Base-by-base conservation (phyloP, 164 flowering plant species). In the Tetracentron sinense region DNA sequence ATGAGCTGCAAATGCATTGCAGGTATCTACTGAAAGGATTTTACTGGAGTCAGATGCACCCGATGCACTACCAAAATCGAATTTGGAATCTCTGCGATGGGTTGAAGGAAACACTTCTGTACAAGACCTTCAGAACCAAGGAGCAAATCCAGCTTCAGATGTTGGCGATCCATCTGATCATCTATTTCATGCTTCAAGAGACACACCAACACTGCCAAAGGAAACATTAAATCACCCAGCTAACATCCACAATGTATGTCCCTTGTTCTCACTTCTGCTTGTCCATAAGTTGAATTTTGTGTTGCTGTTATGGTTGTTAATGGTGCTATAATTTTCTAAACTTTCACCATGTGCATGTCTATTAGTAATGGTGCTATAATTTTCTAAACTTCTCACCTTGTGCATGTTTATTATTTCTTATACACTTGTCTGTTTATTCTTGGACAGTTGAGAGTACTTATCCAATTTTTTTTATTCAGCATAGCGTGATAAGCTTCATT, bases 41-140 rank as follows among this genome's bases (percentile, higher is more conserved):
- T 74, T 86, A 42, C 54, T 86, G 67, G 91, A 86, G 82, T 61
- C 96, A n/a, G 98, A 92, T 83, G 85, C 98, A 58, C 98, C 98
- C 42, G 97, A 92, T 88, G 99, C 91, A 50, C 64, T 87, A 30
- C 99, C 99, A 46, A 83, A 69, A 60, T 67, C 72, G 35, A 56
- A 67, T 48, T 42, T 69, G 53, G 72, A 61, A 60, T 75, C 86
- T 28, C 70, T 85, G 33, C 64, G 58, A 58, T 68, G 78, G 67
- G 76, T 85, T 68, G 86, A 83, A 52, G 82, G 85, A 54, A 87
- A 82, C 71, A 61, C 65, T 61, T 74, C 79, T 26, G 52, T 68
- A 20, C 64, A 72, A 57, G 86, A 70, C 28, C 33, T 70, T 58
- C 63, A 61, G 42, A 57, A 35, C 28, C 74, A 68, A 46, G 75